phyloP scores from a whole-genome alignment of 2,329 filamentous ascomycete genomes.

The Colletotrichum sp. region DNA sequence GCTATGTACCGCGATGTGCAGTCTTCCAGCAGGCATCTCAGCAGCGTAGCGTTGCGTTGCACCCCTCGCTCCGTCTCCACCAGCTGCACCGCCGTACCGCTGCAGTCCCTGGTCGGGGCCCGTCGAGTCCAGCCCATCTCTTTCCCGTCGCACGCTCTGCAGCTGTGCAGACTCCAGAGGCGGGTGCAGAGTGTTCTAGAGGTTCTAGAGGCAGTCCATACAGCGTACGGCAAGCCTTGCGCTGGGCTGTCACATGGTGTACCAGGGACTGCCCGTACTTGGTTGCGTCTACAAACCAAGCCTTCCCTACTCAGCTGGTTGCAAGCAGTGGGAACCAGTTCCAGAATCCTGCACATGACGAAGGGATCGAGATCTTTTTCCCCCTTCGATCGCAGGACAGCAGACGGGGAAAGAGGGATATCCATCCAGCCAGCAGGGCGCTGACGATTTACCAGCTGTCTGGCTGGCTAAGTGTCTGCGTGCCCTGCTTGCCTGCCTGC shows the following conservation, averaged over 20 bases:
- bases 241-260: slow-evolving; percentile 15
- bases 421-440: background rate
- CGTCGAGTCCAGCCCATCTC: background rate
- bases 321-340: background rate
- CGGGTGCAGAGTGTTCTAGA: background rate
- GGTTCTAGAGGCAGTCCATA: background rate
- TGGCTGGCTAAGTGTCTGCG: background rate
- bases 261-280: slow-evolving; percentile 8
- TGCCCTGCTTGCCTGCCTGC: background rate
- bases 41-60: slow-evolving; percentile 7
- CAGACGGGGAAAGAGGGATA: background rate
- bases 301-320: background rate
- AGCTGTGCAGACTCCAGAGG: background rate
- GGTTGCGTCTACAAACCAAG: background rate
- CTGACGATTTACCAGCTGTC: background rate
- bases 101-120: background rate
- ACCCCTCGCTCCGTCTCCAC: background rate
- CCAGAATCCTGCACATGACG: slow-evolving; percentile 11
- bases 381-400: background rate
- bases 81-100: background rate
- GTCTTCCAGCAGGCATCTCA: background rate
- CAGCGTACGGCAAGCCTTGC: background rate
- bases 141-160: background rate
- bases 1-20: background rate
- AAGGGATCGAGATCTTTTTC: background rate